Base-by-base conservation (phyloP, 192 early-diverging fungal genomes). In the Chytriomyces sp. region DNA sequence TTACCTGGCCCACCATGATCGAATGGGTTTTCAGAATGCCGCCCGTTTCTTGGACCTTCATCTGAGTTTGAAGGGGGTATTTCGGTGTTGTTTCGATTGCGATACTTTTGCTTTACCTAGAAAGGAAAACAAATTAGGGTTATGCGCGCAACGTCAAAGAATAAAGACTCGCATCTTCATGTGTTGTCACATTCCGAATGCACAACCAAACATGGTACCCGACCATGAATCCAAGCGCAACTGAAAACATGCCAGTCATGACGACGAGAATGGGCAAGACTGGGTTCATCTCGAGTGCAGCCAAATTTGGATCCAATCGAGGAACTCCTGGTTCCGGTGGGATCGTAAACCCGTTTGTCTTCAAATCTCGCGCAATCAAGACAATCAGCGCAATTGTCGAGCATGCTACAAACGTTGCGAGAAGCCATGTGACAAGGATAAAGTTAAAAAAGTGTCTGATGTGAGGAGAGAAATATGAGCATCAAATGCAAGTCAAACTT, bases 401-500 rank as follows among this genome's bases (percentile, higher is more conserved):
- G 0, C 86, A 81, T 67, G 91, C 65, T 18, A 92, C 84, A 77
- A 92, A 89, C 68, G 87, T 8, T 60, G 88, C 85, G 71, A 96
- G 62, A n/a, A 90, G 5, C 5, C 89, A 89, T 13, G 85, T 82
- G 0, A 86, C 79, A 43, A 86, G 53, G 9, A 95, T 82, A 69
- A 96, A 95, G 13, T 87, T 88, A 76, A 95, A 92, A 75, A 98
- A 98, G 53, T 91, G 89, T 16, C 93, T 35, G 35, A 35, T n/a
- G n/a, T n/a, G n/a, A n/a, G n/a, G n/a, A n/a, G n/a, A n/a, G n/a
- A n/a, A n/a, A n/a, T n/a, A n/a, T n/a, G n/a, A n/a, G n/a, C n/a
- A n/a, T n/a, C n/a, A n/a, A n/a, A n/a, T n/a, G n/a, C n/a, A n/a
- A n/a, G n/a, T n/a, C n/a, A n/a, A n/a, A n/a, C n/a, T n/a, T n/a